A percentile compares a stretch with the other conserved stretches of the same genome.
phyloP scores from a whole-genome alignment of 2,329 filamentous ascomycete genomes.

The Albophoma yamanashiensis region DNA sequence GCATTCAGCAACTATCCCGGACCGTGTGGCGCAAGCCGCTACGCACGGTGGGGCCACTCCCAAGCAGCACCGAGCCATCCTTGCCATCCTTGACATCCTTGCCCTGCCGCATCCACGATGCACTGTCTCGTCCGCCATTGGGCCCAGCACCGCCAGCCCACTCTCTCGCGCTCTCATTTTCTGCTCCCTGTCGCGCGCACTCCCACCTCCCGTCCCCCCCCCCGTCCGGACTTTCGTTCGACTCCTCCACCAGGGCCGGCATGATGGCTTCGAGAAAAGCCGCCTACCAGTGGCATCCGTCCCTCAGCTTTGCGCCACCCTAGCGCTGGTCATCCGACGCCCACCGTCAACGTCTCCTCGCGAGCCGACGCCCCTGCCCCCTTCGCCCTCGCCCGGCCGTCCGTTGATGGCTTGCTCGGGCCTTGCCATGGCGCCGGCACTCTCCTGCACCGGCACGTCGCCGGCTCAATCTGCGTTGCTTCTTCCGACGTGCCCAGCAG shows the following conservation, averaged over 20 bases:
- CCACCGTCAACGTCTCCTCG: neutral
- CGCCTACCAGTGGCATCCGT: neutral
- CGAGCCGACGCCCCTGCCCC: neutral
- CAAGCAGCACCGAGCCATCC: neutral
- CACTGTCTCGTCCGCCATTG: neutral
- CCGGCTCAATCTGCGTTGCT: neutral
- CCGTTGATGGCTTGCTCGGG: neutral
- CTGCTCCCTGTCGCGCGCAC: neutral
- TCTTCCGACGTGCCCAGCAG: neutral
- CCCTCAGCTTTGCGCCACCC: constrained; percentile 1
- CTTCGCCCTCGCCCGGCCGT: neutral
- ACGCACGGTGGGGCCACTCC: neutral
- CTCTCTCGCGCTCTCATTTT: neutral
- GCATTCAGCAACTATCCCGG: neutral
- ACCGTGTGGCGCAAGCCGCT: constrained; percentile 1
- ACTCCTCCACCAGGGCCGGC: neutral
- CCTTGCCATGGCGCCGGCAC: neutral
- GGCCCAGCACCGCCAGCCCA: neutral
- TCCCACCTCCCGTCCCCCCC: neutral
- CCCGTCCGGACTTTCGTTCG: neutral
- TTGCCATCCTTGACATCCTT: neutral
- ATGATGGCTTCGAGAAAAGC: neutral
- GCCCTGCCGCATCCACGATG: neutral
- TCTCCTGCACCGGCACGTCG: neutral
- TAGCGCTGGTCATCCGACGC: neutral